Evolutionary conservation across 495 filamentous ascomycete species (phyloP), one percentile per base, ranked within the genome.

Genomic region (Hypomontagnella monticulosa): DNA sequence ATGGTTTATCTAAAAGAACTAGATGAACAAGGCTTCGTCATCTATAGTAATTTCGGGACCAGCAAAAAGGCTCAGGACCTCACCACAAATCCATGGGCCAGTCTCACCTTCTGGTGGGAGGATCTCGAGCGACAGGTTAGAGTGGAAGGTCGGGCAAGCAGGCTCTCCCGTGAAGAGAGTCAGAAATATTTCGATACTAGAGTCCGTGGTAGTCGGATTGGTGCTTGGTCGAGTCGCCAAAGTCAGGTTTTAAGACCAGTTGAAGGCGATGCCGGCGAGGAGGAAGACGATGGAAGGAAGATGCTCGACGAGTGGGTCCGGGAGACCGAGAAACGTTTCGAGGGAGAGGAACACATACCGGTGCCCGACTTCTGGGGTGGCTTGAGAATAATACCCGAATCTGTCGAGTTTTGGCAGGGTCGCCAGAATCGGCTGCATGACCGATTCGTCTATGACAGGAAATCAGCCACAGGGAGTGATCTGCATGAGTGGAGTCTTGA

Each of bases 351-450:
- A 56, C 73, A 90, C 37, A 96, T 99, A 54, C 93, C 93, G 1
- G 86, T 97, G 46, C 95, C 95, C 23, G 88, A 89, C 16, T 97
- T 96, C 76, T 99, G 95, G 95, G 95, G 95, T 6, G 95, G 95
- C 0, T 75, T 95, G 75, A 87, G 94, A 67, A 82, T 99, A 53
- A 83, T 93, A 57, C 95, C 95, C 1, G 90, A 92, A 76, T 84
- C 86, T 53, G 83, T 97, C 37, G 93, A 97, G 81, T 97, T 97
- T 76, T 97, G 93, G 94, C 91, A 96, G 79, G 95, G 95, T 37
- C 83, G 96, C 55, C 82, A 88, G 57, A 96, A 88, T 80, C 84
- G 95, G 34, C 76, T 97, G 73, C 93, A 97, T 83, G 93, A 97
- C 87, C 91, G 95, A 19, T 97, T 98, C 76, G 79, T 88, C 61